Evolutionary conservation across 345 rosid genomes (phyloP).

Genomic region (Citrus hindsii): DNA sequence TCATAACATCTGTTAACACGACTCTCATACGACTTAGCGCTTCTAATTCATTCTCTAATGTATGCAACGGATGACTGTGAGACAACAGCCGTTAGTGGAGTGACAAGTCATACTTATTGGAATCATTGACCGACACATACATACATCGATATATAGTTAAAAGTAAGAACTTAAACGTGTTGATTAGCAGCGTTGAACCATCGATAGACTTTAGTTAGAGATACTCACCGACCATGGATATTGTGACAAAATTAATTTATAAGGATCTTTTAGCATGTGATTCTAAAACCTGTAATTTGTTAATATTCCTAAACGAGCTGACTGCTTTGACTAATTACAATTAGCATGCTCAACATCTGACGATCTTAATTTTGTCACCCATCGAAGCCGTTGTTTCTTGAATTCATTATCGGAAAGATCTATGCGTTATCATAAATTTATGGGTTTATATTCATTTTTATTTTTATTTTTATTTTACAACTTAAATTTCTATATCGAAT

Average conservation of each 20-base stretch:
- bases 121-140: not conserved
- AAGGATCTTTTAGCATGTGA: not conserved
- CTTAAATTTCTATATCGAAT: not conserved
- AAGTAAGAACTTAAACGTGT: not conserved
- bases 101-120: constrained; percentile 13
- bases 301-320: not conserved
- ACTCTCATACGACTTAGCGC: not conserved
- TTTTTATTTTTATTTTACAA: not conserved
- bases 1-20: not conserved
- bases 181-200: not conserved
- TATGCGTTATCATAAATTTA: not conserved
- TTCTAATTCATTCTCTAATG: too few species aligned
- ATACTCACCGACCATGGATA: constrained; percentile 21
- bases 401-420: not conserved
- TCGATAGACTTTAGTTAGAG: constrained; percentile 10
- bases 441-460: not conserved
- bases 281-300: not conserved
- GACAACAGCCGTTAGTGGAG: constrained; percentile 26
- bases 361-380: not conserved
- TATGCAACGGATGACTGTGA: not conserved
- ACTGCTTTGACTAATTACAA: not conserved
- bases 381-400: not conserved
- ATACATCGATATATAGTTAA: not conserved
- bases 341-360: not conserved
- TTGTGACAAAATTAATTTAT: not conserved